phyloP scores from a whole-genome alignment of 345 rosid genomes.

The Citrus inodora region DNA sequence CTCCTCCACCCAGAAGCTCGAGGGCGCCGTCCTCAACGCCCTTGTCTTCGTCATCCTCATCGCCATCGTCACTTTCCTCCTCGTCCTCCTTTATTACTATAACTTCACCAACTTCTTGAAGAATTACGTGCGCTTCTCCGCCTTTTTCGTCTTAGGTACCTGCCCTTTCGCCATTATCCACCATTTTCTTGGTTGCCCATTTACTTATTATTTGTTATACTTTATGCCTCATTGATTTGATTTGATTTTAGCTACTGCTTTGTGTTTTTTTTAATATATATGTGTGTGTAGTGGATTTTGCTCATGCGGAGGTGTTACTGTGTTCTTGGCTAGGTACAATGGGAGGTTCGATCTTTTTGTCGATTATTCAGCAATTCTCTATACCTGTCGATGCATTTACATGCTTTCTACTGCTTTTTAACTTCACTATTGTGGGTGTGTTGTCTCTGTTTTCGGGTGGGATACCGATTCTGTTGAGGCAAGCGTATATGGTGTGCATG shows the following conservation, averaged over 20 bases:
- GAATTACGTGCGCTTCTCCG: constrained; percentile 94
- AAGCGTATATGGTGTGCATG: constrained; percentile 81
- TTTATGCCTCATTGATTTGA: not conserved
- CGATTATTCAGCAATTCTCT: constrained; percentile 76
- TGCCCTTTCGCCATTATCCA: not conserved
- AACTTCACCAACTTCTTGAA: constrained; percentile 87
- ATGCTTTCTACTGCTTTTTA: constrained; percentile 62
- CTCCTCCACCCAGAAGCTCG: constrained; percentile 69
- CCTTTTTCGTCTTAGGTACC: constrained; percentile 73
- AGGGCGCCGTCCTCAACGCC: constrained; percentile 84
- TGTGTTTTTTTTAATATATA: not conserved
- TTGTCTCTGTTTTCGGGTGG: constrained; percentile 77
- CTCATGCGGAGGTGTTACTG: not conserved
- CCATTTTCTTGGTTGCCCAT: not conserved
- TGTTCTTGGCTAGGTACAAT: constrained; percentile 52
- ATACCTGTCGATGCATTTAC: constrained; percentile 84
- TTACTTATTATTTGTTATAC: not conserved
- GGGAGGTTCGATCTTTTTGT: constrained; percentile 88
- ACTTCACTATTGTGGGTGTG: constrained; percentile 83
- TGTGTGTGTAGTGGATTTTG: not conserved
- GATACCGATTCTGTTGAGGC: constrained; percentile 71
- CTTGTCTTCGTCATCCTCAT: constrained; percentile 75
- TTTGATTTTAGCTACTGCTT: not conserved
- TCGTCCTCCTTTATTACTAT: constrained; percentile 86
- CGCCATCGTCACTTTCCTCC: constrained; percentile 75